Evolutionary conservation across 495 filamentous ascomycete genomes (phyloP).

Genomic region (Aspergillus avenaceus): DNA sequence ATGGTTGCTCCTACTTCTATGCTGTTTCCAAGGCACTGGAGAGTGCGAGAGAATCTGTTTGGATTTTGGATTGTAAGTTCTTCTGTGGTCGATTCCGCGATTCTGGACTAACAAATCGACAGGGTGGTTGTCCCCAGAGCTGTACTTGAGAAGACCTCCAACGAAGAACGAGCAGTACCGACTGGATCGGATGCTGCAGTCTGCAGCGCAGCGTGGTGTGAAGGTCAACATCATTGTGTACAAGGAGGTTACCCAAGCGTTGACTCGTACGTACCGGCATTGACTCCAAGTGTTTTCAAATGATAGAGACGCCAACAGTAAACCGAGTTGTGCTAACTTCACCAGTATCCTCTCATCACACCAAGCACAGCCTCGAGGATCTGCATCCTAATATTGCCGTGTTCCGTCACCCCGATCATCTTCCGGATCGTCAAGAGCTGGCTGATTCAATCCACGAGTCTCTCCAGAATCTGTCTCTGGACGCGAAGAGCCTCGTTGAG

Average conservation of each 20-base stretch:
- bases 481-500: constrained; percentile 48
- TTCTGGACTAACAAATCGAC: constrained; percentile 12
- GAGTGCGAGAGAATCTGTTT: constrained; percentile 77
- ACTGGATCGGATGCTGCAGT: constrained; percentile 82
- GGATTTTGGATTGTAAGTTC: constrained; percentile 77
- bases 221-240: constrained; percentile 89
- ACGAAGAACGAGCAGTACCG: constrained; percentile 79
- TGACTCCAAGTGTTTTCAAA: not conserved
- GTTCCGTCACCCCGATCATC: constrained; percentile 89
- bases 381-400: constrained; percentile 86
- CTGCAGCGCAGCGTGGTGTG: constrained; percentile 84
- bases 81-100: not conserved
- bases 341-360: constrained; percentile 76
- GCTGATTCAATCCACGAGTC: constrained; percentile 45
- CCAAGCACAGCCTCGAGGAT: constrained; percentile 74
- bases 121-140: constrained; percentile 86
- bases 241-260: constrained; percentile 82
- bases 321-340: not conserved
- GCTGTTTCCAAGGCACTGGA: constrained; percentile 83
- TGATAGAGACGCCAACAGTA: not conserved
- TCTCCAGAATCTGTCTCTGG: constrained; percentile 49
- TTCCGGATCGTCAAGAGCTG: constrained; percentile 63
- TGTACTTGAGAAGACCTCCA: constrained; percentile 85
- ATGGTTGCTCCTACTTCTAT: constrained; percentile 89
- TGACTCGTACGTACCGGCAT: constrained; percentile 64